phyloP scores from a whole-genome alignment of 306 rosid species.

The Carpinus fangiana region DNA sequence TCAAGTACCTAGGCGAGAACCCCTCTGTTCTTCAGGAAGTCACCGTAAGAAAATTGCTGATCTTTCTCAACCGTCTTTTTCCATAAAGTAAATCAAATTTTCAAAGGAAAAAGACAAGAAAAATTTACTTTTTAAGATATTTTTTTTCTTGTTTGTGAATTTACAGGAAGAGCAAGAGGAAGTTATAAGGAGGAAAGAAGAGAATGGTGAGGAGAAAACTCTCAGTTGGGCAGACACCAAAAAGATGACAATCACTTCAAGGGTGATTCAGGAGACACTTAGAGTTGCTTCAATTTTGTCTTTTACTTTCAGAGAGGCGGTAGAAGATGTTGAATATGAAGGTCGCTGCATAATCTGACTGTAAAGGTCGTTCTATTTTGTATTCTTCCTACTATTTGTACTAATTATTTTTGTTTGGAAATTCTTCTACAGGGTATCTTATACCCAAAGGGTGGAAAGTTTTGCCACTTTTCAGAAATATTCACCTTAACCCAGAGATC shows the following conservation, averaged over 20 bases:
- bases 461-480: conserved; percentile 87
- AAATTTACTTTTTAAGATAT: neutral
- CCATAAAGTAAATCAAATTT: too few relatives aligned
- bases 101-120: neutral
- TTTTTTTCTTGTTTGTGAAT: neutral
- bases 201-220: conserved; percentile 45
- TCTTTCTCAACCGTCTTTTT: neutral
- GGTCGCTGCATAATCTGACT: conserved; percentile 42
- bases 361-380: neutral
- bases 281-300: conserved; percentile 89
- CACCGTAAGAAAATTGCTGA: conserved; percentile 54
- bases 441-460: conserved; percentile 99
- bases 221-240: conserved; percentile 80
- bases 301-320: conserved; percentile 94
- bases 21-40: conserved; percentile 78
- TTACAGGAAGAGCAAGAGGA: conserved; percentile 77
- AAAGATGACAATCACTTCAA: conserved; percentile 78
- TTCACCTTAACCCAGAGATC: conserved; percentile 80
- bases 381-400: neutral
- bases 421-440: conserved; percentile 57
- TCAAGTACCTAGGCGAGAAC: conserved; percentile 85
- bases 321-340: conserved; percentile 85
- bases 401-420: conserved; percentile 22
- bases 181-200: conserved; percentile 51
- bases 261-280: conserved; percentile 92